These are phyloP conservation scores for Penicillium sp. DNA, from an alignment of 2,329 filamentous ascomycete genomes.

Conservation along the genomic window DNA sequence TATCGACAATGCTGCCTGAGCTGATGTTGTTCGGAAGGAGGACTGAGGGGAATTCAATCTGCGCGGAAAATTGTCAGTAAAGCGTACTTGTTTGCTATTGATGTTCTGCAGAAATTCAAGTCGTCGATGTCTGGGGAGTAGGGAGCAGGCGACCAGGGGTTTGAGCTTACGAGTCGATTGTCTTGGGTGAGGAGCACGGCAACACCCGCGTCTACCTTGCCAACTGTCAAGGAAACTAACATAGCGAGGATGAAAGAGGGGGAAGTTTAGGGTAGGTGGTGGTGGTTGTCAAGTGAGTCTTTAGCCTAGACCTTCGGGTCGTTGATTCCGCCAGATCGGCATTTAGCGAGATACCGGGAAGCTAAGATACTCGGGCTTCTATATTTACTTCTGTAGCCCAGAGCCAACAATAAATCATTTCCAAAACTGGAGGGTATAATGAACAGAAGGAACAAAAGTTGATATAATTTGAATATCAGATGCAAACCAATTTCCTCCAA, in stretches of 20 bases:
- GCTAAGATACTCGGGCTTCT: constrained; percentile 14
- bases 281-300: constrained; percentile 15
- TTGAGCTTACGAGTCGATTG: constrained; percentile 71
- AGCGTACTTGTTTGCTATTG: not conserved
- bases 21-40: constrained; percentile 90
- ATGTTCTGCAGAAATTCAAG: not conserved
- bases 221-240: constrained; percentile 95
- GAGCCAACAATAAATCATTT: constrained; percentile 1
- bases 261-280: constrained; percentile 1
- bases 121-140: constrained; percentile 6
- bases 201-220: constrained; percentile 97
- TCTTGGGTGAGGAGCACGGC: constrained; percentile 93
- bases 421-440: not conserved
- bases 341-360: constrained; percentile 27
- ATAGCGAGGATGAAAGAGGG: constrained; percentile 45
- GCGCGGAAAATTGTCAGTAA: constrained; percentile 10
- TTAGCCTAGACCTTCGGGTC: constrained; percentile 7
- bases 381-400: constrained; percentile 9
- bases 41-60: constrained; percentile 99
- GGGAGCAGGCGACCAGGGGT: constrained; percentile 10
- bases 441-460: not conserved
- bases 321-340: constrained; percentile 27
- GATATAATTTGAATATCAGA: not conserved
- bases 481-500: not conserved
- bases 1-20: constrained; percentile 94